Evolutionary conservation across 75 land plant species (phyloP).

Genomic region (Pseudotsuga menziesii): DNA sequence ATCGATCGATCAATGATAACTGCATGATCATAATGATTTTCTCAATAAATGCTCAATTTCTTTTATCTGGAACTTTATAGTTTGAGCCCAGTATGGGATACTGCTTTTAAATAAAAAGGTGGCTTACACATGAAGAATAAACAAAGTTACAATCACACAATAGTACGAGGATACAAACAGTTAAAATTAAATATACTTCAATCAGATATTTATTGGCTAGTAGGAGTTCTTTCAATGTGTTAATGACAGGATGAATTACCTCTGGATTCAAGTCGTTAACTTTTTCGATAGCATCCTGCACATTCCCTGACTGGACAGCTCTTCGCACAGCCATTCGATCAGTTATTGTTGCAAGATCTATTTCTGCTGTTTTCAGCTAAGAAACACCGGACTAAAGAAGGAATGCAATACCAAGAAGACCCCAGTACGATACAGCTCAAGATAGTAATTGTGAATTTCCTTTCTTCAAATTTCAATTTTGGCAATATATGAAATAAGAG

Average conservation of each 20-base stretch:
- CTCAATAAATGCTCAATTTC: not conserved
- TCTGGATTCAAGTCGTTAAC: conserved; percentile 97
- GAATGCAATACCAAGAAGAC: not conserved
- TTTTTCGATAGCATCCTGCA: conserved; percentile 97
- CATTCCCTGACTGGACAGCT: conserved; percentile 92
- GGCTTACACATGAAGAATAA: too few relatives aligned
- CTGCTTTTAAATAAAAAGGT: not conserved
- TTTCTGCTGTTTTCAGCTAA: conserved; percentile 70
- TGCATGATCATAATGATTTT: not conserved
- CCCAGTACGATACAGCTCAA: not conserved
- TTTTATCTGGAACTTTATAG: not conserved
- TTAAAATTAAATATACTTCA: not conserved
- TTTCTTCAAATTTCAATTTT: not conserved
- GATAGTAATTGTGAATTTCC: not conserved
- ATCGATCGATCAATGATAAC: too few relatives aligned
- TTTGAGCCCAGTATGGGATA: not conserved
- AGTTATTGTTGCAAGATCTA: conserved; percentile 90
- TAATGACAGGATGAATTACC: conserved; percentile 31
- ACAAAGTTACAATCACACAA: not conserved
- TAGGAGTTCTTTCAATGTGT: not conserved
- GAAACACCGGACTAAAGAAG: conserved; percentile 16
- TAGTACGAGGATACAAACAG: too few relatives aligned
- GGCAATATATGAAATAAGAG: not conserved
- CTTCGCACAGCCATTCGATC: conserved; percentile 95
- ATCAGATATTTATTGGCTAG: not conserved